Evolutionary conservation across 1,284 basidiomycete genomes (phyloP).

Genomic region (Cryptococcus floricola): DNA sequence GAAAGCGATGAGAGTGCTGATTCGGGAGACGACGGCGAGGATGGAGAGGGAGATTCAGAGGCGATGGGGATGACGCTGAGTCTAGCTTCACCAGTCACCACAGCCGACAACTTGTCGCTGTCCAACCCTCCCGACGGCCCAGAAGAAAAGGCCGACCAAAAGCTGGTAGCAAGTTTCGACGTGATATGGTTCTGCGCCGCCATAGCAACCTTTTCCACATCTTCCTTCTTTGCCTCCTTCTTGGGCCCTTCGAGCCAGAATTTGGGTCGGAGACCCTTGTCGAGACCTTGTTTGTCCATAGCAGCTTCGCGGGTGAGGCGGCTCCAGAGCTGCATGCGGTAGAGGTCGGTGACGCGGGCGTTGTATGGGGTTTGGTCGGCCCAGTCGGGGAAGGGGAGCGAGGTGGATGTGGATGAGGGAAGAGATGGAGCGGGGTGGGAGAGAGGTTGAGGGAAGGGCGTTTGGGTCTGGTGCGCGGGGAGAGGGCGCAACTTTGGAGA

Average conservation of each 20-base stretch:
- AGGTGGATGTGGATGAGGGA: conserved; percentile 49
- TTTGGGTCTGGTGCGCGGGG: not conserved
- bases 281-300: conserved; percentile 37
- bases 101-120: conserved; percentile 49
- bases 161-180: conserved; percentile 45
- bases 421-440: conserved; percentile 19
- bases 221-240: conserved; percentile 7
- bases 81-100: conserved; percentile 47
- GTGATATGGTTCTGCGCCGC: conserved; percentile 46
- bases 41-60: conserved; percentile 7
- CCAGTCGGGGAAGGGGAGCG: conserved; percentile 61
- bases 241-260: conserved; percentile 36
- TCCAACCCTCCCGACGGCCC: conserved; percentile 29
- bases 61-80: conserved; percentile 42
- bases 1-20: not conserved
- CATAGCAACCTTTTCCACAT: conserved; percentile 13
- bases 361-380: conserved; percentile 72
- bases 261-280: conserved; percentile 43
- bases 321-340: conserved; percentile 80
- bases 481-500: not conserved
- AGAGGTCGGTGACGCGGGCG: conserved; percentile 75
- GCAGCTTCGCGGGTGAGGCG: conserved; percentile 61
- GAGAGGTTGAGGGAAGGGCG: conserved; percentile 17
- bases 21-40: conserved; percentile 22
- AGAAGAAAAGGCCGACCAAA: conserved; percentile 49